Percentiles rank a stretch among this genome's conserved stretches.
phyloP scores from a whole-genome alignment of 805 yeast species.

The Torulaspora franciscae region DNA sequence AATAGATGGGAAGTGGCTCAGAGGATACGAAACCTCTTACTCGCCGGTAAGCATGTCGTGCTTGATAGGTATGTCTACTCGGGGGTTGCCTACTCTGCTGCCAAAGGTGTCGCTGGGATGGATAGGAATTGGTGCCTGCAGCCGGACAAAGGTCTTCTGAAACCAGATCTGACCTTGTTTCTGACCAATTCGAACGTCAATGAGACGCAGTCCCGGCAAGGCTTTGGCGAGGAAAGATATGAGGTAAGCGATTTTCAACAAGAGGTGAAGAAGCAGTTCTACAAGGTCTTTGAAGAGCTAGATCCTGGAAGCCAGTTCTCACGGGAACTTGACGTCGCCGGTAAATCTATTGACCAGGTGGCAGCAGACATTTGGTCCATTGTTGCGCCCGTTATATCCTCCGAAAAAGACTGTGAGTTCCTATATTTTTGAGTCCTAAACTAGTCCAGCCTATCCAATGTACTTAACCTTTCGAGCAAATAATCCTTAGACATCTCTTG shows the following conservation, averaged over 20 bases:
- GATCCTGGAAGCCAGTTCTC: conserved; percentile 33
- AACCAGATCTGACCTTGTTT: conserved; percentile 80
- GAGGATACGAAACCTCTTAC: conserved; percentile 42
- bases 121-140: conserved; percentile 69
- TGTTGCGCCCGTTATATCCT: conserved; percentile 15
- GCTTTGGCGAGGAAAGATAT: conserved; percentile 93
- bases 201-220: conserved; percentile 49
- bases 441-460: conserved; percentile 58
- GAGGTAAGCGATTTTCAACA: conserved; percentile 70
- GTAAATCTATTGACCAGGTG: conserved; percentile 53
- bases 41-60: conserved; percentile 54
- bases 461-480: conserved; percentile 58
- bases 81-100: conserved; percentile 87
- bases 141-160: conserved; percentile 81
- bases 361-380: conserved; percentile 41
- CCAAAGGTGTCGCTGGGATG: conserved; percentile 53
- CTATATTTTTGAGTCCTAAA: conserved; percentile 13
- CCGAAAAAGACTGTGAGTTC: conserved; percentile 6
- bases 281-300: conserved; percentile 39
- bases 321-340: conserved; percentile 55
- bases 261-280: conserved; percentile 61
- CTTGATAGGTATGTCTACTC: conserved; percentile 88
- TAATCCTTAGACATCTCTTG: conserved; percentile 75
- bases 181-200: conserved; percentile 49
- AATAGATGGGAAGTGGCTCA: conserved; percentile 84